Percentiles rank a stretch among this genome's conserved stretches.
Conservation (phyloP, 331 rosid genomes). For the Prunus yedoensis region DNA sequence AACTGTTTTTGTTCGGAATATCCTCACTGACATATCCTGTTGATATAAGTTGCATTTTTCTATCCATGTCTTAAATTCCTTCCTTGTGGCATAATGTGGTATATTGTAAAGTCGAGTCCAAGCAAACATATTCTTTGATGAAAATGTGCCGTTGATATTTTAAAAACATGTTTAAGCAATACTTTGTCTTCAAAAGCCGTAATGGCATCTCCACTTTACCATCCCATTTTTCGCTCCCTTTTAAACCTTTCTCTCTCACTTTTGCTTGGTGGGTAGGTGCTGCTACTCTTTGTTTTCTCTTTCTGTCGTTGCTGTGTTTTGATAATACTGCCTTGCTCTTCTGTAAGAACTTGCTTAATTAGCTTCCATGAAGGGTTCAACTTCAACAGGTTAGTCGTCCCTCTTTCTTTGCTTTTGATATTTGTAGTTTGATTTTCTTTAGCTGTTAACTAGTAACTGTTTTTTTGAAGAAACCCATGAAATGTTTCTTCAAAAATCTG, state of each 20-base stretch:
- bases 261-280: background rate
- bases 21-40: no score
- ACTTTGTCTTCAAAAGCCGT: conserved; percentile 21
- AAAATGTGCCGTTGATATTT: background rate
- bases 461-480: background rate
- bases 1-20: no score
- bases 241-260: background rate
- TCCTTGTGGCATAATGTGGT: background rate
- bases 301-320: background rate
- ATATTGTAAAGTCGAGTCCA: background rate
- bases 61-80: no score
- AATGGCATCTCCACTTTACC: conserved; percentile 44
- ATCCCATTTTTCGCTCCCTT: conserved; percentile 1
- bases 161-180: background rate
- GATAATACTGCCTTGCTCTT: background rate
- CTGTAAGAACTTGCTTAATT: background rate
- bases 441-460: background rate
- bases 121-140: background rate
- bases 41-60: no score
- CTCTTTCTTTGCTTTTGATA: background rate
- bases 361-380: conserved; percentile 22
- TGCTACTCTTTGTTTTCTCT: background rate
- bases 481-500: background rate
- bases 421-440: background rate
- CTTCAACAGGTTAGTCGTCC: conserved; percentile 14